phyloP scores from a whole-genome alignment of 2,329 filamentous ascomycete species.

The Tolypocladium tropicale region DNA sequence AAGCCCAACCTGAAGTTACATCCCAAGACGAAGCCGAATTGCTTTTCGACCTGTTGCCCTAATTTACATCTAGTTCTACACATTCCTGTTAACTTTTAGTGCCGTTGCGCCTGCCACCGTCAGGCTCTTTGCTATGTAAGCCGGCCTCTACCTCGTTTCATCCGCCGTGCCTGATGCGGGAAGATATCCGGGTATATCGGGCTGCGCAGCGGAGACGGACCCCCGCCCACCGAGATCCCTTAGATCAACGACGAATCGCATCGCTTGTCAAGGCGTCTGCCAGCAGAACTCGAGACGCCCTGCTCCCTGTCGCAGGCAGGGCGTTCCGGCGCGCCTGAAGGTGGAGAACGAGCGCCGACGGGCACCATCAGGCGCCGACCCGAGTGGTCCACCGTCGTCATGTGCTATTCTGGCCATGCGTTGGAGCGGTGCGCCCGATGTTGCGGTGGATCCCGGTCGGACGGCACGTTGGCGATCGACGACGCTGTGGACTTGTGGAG shows the following conservation, averaged over 20 bases:
- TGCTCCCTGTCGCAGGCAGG: background rate
- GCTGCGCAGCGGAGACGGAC: background rate
- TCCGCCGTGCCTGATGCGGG: background rate
- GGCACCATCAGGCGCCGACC: background rate
- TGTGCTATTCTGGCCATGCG: background rate
- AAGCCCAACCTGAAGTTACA: no score
- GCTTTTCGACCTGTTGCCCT: background rate
- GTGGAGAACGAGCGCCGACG: background rate
- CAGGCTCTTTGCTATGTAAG: no score
- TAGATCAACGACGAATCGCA: background rate
- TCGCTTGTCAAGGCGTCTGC: background rate
- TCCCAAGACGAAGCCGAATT: no score
- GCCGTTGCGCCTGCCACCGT: no score
- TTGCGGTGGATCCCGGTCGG: background rate
- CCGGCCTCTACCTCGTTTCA: background rate
- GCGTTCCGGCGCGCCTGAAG: background rate
- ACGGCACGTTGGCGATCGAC: background rate
- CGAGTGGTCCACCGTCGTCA: background rate
- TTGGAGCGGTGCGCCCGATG: background rate
- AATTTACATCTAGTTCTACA: no score
- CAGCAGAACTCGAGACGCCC: background rate
- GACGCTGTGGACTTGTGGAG: background rate
- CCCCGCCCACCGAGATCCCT: background rate
- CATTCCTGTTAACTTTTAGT: no score
- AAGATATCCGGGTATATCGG: background rate